Evolutionary conservation across 1,284 basidiomycete genomes (phyloP).

Genomic region (Exsudoporus floridanus): DNA sequence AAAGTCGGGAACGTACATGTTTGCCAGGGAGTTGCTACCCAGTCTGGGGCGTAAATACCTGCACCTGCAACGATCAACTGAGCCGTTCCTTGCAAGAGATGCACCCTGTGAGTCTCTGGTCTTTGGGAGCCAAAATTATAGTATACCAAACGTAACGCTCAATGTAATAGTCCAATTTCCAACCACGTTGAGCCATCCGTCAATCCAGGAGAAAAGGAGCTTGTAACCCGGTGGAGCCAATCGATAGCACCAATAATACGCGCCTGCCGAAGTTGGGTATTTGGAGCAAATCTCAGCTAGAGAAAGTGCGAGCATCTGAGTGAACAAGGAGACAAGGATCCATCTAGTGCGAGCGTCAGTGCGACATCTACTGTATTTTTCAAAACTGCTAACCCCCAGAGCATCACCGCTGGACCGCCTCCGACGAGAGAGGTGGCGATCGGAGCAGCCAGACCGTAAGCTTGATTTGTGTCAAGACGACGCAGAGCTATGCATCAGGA

Average conservation of each 20-base stretch:
- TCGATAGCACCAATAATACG: slow-evolving; percentile 58
- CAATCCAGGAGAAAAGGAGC: slow-evolving; percentile 52
- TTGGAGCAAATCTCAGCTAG: slow-evolving; percentile 56
- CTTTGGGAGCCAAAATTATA: background rate
- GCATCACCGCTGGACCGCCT: slow-evolving; percentile 52
- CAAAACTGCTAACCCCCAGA: slow-evolving; percentile 46
- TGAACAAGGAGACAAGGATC: slow-evolving; percentile 47
- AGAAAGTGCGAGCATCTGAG: slow-evolving; percentile 48
- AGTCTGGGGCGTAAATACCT: slow-evolving; percentile 50
- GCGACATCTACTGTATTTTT: background rate
- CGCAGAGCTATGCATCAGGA: background rate
- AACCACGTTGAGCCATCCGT: slow-evolving; percentile 58
- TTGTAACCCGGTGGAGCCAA: slow-evolving; percentile 45
- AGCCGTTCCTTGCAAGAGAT: slow-evolving; percentile 42
- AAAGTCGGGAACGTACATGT: slow-evolving; percentile 41
- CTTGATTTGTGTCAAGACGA: slow-evolving; percentile 30
- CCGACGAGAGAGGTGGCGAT: slow-evolving; percentile 52
- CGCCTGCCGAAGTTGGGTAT: slow-evolving; percentile 57
- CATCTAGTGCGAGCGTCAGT: slow-evolving; percentile 37
- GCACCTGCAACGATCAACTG: slow-evolving; percentile 52
- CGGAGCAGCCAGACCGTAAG: slow-evolving; percentile 52
- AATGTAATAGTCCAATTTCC: slow-evolving; percentile 56
- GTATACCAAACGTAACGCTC: slow-evolving; percentile 51
- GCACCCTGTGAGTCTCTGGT: slow-evolving; percentile 10
- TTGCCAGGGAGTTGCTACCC: slow-evolving; percentile 50